These are phyloP conservation scores for Malus asiatica DNA, from an alignment of 306 rosid genomes.

Conservation along the genomic window DNA sequence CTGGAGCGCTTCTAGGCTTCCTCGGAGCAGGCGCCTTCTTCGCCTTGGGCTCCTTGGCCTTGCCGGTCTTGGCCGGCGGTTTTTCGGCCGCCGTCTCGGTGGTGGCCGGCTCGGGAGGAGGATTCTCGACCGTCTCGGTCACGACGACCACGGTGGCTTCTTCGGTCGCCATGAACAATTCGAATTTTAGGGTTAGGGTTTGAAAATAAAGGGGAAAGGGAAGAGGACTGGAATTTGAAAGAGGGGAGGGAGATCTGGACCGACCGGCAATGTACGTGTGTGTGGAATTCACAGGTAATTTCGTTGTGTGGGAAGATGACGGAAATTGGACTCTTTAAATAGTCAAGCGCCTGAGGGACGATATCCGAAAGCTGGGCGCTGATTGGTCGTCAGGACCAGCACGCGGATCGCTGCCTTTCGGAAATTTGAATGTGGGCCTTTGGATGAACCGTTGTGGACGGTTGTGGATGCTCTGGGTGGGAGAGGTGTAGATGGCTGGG, in stretches of 20 bases:
- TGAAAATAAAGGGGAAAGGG: neutral
- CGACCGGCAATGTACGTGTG: neutral
- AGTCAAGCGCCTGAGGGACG: slow-evolving; percentile 34
- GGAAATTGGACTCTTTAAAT: slow-evolving; percentile 51
- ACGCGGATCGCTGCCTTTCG: slow-evolving; percentile 47
- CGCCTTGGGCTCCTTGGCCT: slow-evolving; percentile 43
- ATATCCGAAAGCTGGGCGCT: slow-evolving; percentile 29
- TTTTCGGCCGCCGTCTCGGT: slow-evolving; percentile 34
- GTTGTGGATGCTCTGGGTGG: slow-evolving; percentile 11
- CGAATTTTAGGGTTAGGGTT: neutral
- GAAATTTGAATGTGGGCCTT: slow-evolving; percentile 54
- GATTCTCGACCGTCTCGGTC: slow-evolving; percentile 21
- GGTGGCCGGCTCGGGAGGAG: slow-evolving; percentile 14
- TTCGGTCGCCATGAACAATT: slow-evolving; percentile 51
- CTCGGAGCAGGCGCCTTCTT: slow-evolving; percentile 38
- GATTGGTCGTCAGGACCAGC: slow-evolving; percentile 39
- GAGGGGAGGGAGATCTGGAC: slow-evolving; percentile 5
- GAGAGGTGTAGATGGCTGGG: slow-evolving; percentile 13
- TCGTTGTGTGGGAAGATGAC: slow-evolving; percentile 38
- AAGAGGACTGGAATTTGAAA: neutral
- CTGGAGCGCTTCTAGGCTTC: slow-evolving; percentile 32
- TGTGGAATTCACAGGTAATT: slow-evolving; percentile 14
- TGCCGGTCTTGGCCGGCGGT: slow-evolving; percentile 24
- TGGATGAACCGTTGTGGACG: slow-evolving; percentile 49
- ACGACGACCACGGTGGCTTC: slow-evolving; percentile 19